These are phyloP conservation scores for Adansonia grandidieri DNA, from an alignment of 441 rosid genomes.

Conservation along the genomic window DNA sequence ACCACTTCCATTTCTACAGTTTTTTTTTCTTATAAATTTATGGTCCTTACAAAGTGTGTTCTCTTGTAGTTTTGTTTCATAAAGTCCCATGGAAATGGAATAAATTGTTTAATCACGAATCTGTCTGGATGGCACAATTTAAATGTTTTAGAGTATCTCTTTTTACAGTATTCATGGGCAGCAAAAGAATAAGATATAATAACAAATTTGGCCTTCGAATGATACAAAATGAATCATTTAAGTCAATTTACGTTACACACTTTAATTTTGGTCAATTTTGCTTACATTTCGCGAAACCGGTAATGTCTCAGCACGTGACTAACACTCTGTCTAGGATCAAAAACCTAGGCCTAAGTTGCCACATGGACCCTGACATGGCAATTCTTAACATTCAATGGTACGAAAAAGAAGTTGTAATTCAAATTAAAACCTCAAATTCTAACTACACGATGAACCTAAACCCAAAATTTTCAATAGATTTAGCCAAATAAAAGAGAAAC, in stretches of 20 bases:
- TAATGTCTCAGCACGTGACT: not conserved
- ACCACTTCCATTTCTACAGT: not conserved
- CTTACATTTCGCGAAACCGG: not conserved
- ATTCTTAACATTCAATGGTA: not conserved
- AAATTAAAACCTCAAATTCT: too few relatives aligned
- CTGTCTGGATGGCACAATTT: slow-evolving; percentile 14
- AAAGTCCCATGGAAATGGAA: not conserved
- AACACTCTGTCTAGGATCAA: not conserved
- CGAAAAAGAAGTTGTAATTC: too few relatives aligned
- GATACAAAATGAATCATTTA: not conserved
- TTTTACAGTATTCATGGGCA: not conserved
- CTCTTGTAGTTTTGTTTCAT: too few relatives aligned
- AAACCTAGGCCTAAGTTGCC: not conserved
- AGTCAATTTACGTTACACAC: not conserved
- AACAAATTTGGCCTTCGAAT: too few relatives aligned
- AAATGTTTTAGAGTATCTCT: not conserved
- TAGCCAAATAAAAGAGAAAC: not conserved
- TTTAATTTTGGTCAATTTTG: not conserved
- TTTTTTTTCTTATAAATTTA: not conserved
- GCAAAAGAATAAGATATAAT: not conserved
- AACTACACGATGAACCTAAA: too few relatives aligned
- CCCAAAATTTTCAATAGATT: not conserved
- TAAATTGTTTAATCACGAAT: not conserved
- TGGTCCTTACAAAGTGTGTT: not conserved
- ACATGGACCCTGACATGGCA: not conserved